Conservation (phyloP, 352 stramenopile genomes). For the Pythium sukuiense region DNA sequence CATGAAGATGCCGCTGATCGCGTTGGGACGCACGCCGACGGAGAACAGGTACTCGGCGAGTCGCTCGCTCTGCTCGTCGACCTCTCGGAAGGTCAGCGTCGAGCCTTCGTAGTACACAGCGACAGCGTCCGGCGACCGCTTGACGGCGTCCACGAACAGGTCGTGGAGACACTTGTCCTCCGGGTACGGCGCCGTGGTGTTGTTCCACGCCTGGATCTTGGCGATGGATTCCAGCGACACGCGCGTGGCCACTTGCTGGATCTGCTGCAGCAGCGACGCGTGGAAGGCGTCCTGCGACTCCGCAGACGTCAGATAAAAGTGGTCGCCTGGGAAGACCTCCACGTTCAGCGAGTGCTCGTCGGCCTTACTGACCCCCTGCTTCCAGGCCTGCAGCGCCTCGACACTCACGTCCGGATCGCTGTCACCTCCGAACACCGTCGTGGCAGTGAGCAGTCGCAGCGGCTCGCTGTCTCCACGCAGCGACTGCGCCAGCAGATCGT, state of each 20-base stretch:
- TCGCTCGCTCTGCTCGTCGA: slow-evolving; percentile 64
- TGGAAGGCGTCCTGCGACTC: slow-evolving; percentile 29
- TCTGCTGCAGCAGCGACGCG: slow-evolving; percentile 35
- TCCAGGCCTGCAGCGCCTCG: slow-evolving; percentile 42
- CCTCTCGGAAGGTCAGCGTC: slow-evolving; percentile 64
- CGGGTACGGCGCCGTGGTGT: slow-evolving; percentile 54
- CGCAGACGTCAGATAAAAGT: slow-evolving; percentile 56
- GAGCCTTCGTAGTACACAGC: slow-evolving; percentile 74
- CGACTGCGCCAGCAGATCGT: slow-evolving; percentile 52
- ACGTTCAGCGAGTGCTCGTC: slow-evolving; percentile 33
- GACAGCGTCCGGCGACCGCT: slow-evolving; percentile 56
- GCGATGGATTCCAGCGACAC: slow-evolving; percentile 47
- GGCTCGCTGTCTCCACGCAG: slow-evolving; percentile 18
- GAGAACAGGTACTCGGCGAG: slow-evolving; percentile 69
- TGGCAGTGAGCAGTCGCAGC: slow-evolving; percentile 31
- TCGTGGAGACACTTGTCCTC: slow-evolving; percentile 79
- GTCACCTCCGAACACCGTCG: slow-evolving; percentile 59
- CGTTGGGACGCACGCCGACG: slow-evolving; percentile 61
- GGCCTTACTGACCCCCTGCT: slow-evolving; percentile 18
- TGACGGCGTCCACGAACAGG: slow-evolving; percentile 71
- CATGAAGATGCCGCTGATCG: slow-evolving; percentile 88
- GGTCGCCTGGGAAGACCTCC: slow-evolving; percentile 50
- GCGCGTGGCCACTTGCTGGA: slow-evolving; percentile 37
- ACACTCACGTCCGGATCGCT: slow-evolving; percentile 39
- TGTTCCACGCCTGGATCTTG: slow-evolving; percentile 53